Percentiles rank a stretch among this genome's conserved stretches.
Conservation (phyloP, 192 early-diverging fungal species). For the Glomus cerebriforme region DNA sequence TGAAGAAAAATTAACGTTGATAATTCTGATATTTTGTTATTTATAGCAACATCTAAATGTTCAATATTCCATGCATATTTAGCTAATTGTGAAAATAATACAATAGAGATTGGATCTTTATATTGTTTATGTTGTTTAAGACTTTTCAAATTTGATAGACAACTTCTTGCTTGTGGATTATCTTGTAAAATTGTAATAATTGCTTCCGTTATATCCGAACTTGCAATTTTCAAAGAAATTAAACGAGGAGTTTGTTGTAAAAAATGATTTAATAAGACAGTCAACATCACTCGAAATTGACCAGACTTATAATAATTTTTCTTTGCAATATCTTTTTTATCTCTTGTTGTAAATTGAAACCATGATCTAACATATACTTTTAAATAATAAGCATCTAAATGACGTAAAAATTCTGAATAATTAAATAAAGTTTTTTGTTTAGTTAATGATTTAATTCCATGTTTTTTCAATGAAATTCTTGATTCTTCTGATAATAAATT, state of each 20-base stretch:
- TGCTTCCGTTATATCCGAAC: not conserved
- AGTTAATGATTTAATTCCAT: not conserved
- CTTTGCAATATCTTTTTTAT: not conserved
- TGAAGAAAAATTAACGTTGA: not conserved
- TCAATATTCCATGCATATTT: not conserved
- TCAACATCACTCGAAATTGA: not conserved
- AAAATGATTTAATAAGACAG: not conserved
- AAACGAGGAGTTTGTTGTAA: not conserved
- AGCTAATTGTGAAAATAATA: not conserved
- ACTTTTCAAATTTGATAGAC: not conserved
- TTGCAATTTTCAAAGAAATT: not conserved
- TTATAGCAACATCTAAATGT: not conserved
- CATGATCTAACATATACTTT: not conserved
- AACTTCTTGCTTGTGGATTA: not conserved
- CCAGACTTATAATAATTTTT: not conserved
- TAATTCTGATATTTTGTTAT: not conserved
- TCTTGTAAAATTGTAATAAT: not conserved
- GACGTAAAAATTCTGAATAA: not conserved
- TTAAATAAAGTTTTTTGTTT: not conserved
- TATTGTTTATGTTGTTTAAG: not conserved
- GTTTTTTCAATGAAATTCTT: not conserved
- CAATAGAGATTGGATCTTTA: not conserved
- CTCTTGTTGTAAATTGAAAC: not conserved
- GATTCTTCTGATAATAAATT: not conserved
- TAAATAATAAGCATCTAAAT: not conserved